Base-by-base conservation (phyloP, 768 basidiomycete species). In the Kwoniella pini region DNA sequence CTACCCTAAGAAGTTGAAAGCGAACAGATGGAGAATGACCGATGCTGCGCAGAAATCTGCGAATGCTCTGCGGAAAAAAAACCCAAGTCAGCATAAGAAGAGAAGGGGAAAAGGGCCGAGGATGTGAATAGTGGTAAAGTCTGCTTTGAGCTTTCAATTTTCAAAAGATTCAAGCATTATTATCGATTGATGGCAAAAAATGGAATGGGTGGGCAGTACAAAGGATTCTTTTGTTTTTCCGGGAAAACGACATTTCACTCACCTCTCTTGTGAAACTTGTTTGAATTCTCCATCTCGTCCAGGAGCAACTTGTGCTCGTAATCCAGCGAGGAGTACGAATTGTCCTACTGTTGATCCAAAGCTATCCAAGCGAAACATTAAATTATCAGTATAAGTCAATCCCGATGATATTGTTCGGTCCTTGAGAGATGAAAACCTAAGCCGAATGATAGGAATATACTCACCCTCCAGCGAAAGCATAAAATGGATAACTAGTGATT, bases 41-140 rank as follows among this genome's bases (percentile, higher is more conserved):
- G 91, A 94, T n/a, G 93, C 93, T 44, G 94, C 78, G 26, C 89
- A 89, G 74, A 97, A 99, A 74, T 99, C 96, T 44, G 90, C 94
- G 73, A 99, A 99, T 19, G 96, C 96, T 72, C 96, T 99, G 69
- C 44, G 26, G 2, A 5, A 30, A 27, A 22, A 36, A 4, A 28
- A 26, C 15, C 7, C 6, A 30, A 10, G 40, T 42, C n/a, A 42
- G 40, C 19, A 42, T 19, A 19, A 13, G 19, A 5, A 42, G 21
- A n/a, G 42, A 10, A 44, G 42, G 42, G 3, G n/a, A 43, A 6
- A 43, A 43, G 5, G 54, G 22, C 46, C 17, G 40, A 13, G 10
- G 33, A 36, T 7, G 33, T 15, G 33, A 36, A 7, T 15, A 36
- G 33, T n/a, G n/a, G n/a, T n/a, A n/a, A n/a, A n/a, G n/a, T n/a